A percentile compares a stretch with the other conserved stretches of the same genome.
phyloP scores from a whole-genome alignment of 83 land plant species.

The Larix sibirica region DNA sequence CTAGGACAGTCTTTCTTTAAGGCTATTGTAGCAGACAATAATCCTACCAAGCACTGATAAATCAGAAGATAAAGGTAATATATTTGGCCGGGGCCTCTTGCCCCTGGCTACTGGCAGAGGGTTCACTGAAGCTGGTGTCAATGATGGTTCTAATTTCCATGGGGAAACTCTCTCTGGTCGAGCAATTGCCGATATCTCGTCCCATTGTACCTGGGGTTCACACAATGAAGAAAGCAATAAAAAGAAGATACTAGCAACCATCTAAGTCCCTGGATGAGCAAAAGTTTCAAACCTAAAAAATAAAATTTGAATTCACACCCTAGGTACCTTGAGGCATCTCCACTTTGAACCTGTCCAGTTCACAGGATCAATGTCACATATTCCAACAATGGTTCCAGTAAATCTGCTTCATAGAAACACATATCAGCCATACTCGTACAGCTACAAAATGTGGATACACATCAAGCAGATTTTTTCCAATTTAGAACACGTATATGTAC shows the following conservation, averaged over 20 bases:
- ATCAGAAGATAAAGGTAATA: conserved; percentile 24
- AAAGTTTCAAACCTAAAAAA: background rate
- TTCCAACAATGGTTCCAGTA: conserved; percentile 76
- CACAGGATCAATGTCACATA: conserved; percentile 58
- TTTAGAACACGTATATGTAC: background rate
- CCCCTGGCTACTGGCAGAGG: conserved; percentile 36
- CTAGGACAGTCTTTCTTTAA: background rate
- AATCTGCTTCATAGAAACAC: conserved; percentile 40
- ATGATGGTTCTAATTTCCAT: conserved; percentile 57
- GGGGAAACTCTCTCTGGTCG: conserved; percentile 68
- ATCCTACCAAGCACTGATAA: conserved; percentile 38
- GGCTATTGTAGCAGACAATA: background rate
- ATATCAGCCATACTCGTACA: background rate
- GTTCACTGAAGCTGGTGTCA: conserved; percentile 30
- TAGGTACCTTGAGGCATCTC: conserved; percentile 73
- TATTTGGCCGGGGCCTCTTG: conserved; percentile 38
- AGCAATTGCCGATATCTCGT: conserved; percentile 51
- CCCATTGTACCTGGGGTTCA: conserved; percentile 47
- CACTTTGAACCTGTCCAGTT: conserved; percentile 75
- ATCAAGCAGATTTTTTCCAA: background rate
- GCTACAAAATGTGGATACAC: background rate
- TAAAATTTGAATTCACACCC: background rate
- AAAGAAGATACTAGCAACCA: background rate
- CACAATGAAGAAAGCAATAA: background rate
- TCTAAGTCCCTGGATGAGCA: background rate